Evolutionary conservation across 179 eudicot genomes (phyloP).

Genomic region (Patellifolia procumbens): DNA sequence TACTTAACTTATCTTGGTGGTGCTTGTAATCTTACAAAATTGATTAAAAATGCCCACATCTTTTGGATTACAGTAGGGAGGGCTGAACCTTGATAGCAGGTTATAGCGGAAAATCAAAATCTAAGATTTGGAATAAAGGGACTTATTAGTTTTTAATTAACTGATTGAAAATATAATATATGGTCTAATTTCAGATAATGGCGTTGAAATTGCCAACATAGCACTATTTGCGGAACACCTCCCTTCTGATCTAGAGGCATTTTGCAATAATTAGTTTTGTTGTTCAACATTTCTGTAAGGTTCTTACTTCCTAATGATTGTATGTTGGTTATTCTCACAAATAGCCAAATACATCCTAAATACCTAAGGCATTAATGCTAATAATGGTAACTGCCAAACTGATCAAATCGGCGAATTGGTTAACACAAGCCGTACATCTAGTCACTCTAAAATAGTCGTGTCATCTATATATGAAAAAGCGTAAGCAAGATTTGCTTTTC

Average conservation of each 20-base stretch:
- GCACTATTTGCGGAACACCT: not conserved
- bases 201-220: not conserved
- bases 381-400: no score
- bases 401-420: no score
- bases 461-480: no score
- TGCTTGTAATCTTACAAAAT: not conserved
- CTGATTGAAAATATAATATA: not conserved
- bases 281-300: not conserved
- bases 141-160: not conserved
- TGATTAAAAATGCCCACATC: not conserved
- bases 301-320: not conserved
- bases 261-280: not conserved
- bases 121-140: not conserved
- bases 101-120: not conserved
- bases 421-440: no score
- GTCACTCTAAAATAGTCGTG: no score
- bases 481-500: no score
- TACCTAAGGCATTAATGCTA: no score
- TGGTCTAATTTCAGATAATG: slow-evolving; percentile 1
- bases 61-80: not conserved
- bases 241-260: not conserved
- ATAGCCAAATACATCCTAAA: no score
- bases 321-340: no score
- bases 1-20: not conserved
- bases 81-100: slow-evolving; percentile 13